Evolutionary conservation across 331 rosid species (phyloP).

Genomic region (Malus hybrid): DNA sequence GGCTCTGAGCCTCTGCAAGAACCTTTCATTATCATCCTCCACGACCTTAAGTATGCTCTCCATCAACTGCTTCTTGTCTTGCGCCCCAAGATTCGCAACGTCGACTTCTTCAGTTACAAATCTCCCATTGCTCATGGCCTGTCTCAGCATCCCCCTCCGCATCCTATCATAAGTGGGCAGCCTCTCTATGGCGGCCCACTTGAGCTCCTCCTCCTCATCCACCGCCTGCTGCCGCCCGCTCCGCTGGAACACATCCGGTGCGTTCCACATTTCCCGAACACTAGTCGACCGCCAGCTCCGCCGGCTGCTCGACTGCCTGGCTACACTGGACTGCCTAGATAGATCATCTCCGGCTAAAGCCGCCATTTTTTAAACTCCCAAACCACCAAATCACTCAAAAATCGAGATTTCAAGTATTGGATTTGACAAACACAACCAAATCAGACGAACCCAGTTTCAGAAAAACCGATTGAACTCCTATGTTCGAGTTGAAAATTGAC

Average conservation of each 20-base stretch:
- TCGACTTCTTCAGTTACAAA: conserved; percentile 25
- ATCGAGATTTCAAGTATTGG: background rate
- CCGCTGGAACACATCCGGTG: conserved; percentile 30
- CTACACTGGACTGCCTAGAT: conserved; percentile 15
- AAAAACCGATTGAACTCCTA: background rate
- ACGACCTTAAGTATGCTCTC: conserved; percentile 37
- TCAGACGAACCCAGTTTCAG: background rate
- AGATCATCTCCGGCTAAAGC: conserved; percentile 22
- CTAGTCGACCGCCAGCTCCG: conserved; percentile 28
- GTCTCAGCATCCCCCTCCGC: conserved; percentile 27
- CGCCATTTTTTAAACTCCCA: background rate
- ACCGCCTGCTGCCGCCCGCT: conserved; percentile 6
- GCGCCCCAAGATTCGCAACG: conserved; percentile 36
- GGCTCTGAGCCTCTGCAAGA: conserved; percentile 36
- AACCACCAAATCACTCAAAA: background rate
- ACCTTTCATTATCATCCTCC: conserved; percentile 50
- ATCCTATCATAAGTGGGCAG: conserved; percentile 32
- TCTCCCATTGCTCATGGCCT: conserved; percentile 19
- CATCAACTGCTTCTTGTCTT: conserved; percentile 37
- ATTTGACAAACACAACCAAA: background rate
- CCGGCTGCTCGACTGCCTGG: conserved; percentile 26
- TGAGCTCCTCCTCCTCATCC: conserved; percentile 34
- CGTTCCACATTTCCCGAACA: conserved; percentile 29
- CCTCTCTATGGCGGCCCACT: conserved; percentile 38
- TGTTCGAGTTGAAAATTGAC: background rate